Evolutionary conservation across 129 eudicot species (phyloP), one percentile per base, ranked within the genome.

Genomic region (Glebionis coronaria): DNA sequence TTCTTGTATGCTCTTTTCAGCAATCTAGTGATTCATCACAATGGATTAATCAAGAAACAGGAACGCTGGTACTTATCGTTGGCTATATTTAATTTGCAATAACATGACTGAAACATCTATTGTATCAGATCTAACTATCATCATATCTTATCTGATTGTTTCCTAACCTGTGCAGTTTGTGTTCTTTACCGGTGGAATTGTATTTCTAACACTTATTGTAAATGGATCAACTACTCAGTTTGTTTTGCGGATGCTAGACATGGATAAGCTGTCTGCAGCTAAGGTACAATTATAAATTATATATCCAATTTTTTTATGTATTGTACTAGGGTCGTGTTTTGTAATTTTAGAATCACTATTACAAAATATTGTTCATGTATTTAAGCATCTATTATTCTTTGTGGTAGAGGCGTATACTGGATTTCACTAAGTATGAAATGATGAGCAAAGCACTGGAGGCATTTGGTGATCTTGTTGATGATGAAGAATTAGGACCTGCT

Each of bases 141-240:
- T 57, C 42, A 57, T 12, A 57, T 14, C 54, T 14, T 0, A 49
- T 42, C 65, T 63, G 7, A 51, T 44, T 52, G 14, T 35, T 60
- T 25, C n/a, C 29, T 66, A 16, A 12, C 68, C 38, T 56, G 28
- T 83, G 95, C 96, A 92, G 98, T 92, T 92, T 74, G 95, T 88
- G 54, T 92, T 92, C 80, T 85, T 92, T 73, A 92, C 98, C 2
- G 96, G 98, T 55, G 98, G 98, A 60, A 84, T 80, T 45, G 96
- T 92, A 49, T 85, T 92, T 63, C 82, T 92, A 14, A 92, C 98
- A n/a, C 96, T 92, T 27, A 80, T 88, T 20, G 68, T 92, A 67
- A 92, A 92, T 70, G 98, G 98, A 67, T 92, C 98, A 73, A 88
- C 98, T 35, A 86, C 98, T 38, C 96, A 92, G 72, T 92, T 92